Base-by-base conservation (phyloP, 495 filamentous ascomycete genomes). In the Daldinia bambusicola region DNA sequence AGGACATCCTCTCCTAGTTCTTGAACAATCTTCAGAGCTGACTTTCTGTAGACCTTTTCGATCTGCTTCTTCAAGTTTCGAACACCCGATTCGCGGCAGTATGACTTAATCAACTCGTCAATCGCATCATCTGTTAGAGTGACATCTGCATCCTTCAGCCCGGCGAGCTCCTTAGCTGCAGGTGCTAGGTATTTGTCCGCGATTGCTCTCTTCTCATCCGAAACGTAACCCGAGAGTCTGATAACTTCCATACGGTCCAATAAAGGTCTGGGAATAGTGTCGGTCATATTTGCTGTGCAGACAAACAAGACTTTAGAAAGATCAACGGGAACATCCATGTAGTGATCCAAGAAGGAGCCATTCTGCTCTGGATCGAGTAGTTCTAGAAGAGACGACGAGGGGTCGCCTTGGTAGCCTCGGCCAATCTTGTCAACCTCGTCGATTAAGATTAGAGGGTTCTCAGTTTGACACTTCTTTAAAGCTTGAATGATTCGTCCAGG, bases 11-110 rank as follows among this genome's bases (percentile, higher is more conserved):
- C 95, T 55, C 95, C 95, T 4, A 98, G 82, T 69, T 98, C 95
- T 76, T 93, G 92, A 31, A 99, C 93, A 72, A 99, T 98, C 80
- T 97, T 98, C 70, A 98, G 86, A 10, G 96, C 96, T 16, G 94
- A 91, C 81, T 99, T 99, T 45, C 96, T 91, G 80, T 97, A 99
- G 5, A 99, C 93, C 83, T 98, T 98, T 77, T 99, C 96, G 69
- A 99, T 99, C 76, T 98, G 95, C 84, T 99, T 98, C 85, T 99
- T 99, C 73, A 99, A 81, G 78, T 98, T 98, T 50, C 96, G 92
- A 26, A 99, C 96, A 70, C 96, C 96, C 53, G 92, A 94, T 79
- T 99, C 96, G 14, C 96, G 90, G 81, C 94, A 97, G 82, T 99
- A 99, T 12, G 91, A 96, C 79, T 98, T 98, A 85, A 98, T 99